These are phyloP conservation scores for Trichophyton benhamiae DNA, from an alignment of 2,329 filamentous ascomycete species.

Conservation along the genomic window DNA sequence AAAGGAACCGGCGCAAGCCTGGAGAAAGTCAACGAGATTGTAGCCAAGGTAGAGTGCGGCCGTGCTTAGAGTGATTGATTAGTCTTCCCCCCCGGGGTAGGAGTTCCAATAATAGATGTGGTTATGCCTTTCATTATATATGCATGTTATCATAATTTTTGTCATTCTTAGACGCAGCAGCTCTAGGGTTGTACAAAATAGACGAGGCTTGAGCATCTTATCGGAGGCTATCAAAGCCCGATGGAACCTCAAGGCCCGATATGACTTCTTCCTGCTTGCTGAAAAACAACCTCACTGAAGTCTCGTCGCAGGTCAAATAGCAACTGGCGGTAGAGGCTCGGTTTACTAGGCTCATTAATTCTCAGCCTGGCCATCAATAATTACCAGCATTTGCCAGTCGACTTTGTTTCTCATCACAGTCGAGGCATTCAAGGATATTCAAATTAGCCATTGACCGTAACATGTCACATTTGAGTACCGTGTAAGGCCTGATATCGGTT, in stretches of 20 bases:
- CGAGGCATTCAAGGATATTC: no score
- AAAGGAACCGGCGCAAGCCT: not conserved
- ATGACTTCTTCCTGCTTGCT: no score
- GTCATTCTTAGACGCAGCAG: not conserved
- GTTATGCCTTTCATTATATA: not conserved
- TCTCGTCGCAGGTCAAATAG: no score
- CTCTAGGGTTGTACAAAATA: not conserved
- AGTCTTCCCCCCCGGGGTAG: not conserved
- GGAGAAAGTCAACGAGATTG: not conserved
- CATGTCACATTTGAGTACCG: no score
- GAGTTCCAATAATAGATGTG: not conserved
- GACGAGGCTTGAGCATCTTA: not conserved
- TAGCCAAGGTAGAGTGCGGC: not conserved
- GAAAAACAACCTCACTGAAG: no score
- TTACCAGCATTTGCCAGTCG: not conserved
- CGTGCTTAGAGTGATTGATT: not conserved
- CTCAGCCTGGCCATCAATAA: not conserved
- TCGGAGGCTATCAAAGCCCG: no score
- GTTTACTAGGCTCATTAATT: not conserved
- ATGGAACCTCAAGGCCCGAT: no score
- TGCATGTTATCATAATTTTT: not conserved
- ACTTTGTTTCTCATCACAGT: not conserved
- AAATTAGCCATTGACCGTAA: no score
- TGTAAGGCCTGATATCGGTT: no score
- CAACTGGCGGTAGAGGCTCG: not conserved